These are phyloP conservation scores for Kitagawia praeruptora DNA, from an alignment of 129 eudicot species.

Conservation along the genomic window DNA sequence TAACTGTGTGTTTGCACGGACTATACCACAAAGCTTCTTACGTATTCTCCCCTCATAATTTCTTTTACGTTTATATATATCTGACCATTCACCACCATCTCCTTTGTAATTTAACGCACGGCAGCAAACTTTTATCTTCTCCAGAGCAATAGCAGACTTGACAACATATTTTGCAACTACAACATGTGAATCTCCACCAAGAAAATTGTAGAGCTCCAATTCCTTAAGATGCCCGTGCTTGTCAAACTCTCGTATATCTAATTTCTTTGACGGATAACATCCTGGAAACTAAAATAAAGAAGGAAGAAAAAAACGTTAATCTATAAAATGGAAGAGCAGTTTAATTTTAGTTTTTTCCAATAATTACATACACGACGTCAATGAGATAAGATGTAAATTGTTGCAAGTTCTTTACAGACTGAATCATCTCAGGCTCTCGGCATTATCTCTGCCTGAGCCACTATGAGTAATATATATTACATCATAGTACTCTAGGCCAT, in stretches of 20 bases:
- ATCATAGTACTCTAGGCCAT: too few species aligned
- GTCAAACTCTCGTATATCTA: not conserved
- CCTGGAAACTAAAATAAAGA: not conserved
- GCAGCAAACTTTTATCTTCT: not conserved
- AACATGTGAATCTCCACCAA: too few species aligned
- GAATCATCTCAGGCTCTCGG: too few species aligned
- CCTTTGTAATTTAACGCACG: not conserved
- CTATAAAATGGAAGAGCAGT: too few species aligned
- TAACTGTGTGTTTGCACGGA: not conserved
- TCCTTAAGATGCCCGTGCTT: not conserved
- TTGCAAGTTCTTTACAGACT: too few species aligned
- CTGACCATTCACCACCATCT: constrained; percentile 1
- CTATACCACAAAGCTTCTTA: not conserved
- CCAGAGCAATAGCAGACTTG: not conserved
- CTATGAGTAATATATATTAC: too few species aligned
- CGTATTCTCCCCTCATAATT: not conserved
- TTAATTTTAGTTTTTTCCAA: too few species aligned
- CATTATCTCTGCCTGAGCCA: too few species aligned
- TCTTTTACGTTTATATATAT: not conserved
- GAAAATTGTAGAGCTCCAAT: not conserved
- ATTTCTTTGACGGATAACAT: not conserved
- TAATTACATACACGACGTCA: not conserved
- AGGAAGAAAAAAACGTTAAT: not conserved
- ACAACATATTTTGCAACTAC: too few species aligned
- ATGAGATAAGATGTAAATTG: not conserved